A percentile compares a stretch with the other conserved stretches of the same genome.
Evolutionary conservation across 2,329 filamentous ascomycete species (phyloP).

Genomic region (Phialophora chinensis): DNA sequence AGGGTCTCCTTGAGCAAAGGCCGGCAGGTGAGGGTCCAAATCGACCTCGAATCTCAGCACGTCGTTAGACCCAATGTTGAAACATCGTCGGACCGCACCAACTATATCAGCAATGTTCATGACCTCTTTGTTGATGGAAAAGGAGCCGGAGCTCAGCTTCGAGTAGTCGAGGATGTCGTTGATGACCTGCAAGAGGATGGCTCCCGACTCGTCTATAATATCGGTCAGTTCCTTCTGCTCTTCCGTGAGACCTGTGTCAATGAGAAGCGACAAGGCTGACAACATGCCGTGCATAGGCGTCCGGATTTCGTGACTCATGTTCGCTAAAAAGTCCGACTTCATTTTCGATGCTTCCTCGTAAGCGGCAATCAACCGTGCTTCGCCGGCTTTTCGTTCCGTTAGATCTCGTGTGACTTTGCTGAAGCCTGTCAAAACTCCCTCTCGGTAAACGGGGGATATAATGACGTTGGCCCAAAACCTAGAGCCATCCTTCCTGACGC

Average conservation of each 20-base stretch:
- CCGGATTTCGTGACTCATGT: constrained; percentile 69
- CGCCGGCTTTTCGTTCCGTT: constrained; percentile 51
- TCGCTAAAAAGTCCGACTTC: constrained; percentile 67
- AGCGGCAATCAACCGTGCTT: constrained; percentile 61
- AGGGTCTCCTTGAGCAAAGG: constrained; percentile 60
- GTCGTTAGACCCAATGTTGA: constrained; percentile 27
- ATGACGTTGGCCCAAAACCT: constrained; percentile 67
- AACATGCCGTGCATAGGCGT: constrained; percentile 70
- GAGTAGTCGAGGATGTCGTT: constrained; percentile 72
- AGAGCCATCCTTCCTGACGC: constrained; percentile 63
- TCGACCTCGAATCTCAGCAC: constrained; percentile 40
- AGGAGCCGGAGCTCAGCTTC: constrained; percentile 61
- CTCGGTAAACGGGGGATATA: constrained; percentile 62
- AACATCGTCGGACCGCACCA: constrained; percentile 27
- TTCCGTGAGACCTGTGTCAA: constrained; percentile 59
- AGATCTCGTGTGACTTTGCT: constrained; percentile 65
- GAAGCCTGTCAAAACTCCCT: constrained; percentile 61
- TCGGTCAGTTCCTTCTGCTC: constrained; percentile 63
- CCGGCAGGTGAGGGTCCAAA: constrained; percentile 57
- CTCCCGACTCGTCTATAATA: constrained; percentile 66
- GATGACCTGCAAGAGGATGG: constrained; percentile 65
- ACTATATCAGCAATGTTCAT: constrained; percentile 34
- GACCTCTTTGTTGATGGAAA: constrained; percentile 52
- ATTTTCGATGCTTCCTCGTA: constrained; percentile 68
- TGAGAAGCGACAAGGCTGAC: constrained; percentile 63